Percentiles rank a stretch among this genome's conserved stretches.
Conservation (phyloP, 306 rosid species). For the Sicyos baderoa region DNA sequence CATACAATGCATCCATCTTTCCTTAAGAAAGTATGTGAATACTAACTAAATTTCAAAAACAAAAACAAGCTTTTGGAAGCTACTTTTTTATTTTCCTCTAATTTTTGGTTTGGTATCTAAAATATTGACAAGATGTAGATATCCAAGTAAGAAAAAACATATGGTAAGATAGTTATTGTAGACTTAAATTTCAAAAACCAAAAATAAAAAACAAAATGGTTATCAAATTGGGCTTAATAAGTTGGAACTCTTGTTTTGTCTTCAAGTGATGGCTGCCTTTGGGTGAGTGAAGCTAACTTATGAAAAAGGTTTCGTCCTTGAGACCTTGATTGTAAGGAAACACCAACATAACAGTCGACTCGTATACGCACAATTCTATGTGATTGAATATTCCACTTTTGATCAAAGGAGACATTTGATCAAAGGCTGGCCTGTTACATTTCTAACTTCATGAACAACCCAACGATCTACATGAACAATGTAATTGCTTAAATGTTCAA, state of each 20-base stretch:
- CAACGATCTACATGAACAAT: background rate
- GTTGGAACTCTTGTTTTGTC: background rate
- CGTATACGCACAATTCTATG: background rate
- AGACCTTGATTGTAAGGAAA: background rate
- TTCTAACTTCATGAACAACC: background rate
- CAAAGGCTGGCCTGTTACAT: background rate
- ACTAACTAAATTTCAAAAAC: no score
- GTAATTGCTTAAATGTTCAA: constrained; percentile 3
- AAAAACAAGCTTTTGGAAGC: no score
- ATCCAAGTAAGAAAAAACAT: no score
- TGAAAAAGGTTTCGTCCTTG: background rate
- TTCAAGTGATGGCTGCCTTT: background rate
- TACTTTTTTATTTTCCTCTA: no score
- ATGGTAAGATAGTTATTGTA: no score
- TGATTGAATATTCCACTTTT: background rate
- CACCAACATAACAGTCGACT: background rate
- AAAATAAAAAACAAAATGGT: no score
- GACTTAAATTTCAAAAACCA: no score
- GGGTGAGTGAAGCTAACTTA: background rate
- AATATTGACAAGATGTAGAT: no score
- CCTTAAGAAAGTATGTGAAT: no score
- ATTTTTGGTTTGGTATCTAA: no score
- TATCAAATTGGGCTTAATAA: no score
- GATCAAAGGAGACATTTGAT: background rate
- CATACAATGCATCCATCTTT: no score